phyloP scores from a whole-genome alignment of 1,284 basidiomycete species.

The Malassezia psittaci region DNA sequence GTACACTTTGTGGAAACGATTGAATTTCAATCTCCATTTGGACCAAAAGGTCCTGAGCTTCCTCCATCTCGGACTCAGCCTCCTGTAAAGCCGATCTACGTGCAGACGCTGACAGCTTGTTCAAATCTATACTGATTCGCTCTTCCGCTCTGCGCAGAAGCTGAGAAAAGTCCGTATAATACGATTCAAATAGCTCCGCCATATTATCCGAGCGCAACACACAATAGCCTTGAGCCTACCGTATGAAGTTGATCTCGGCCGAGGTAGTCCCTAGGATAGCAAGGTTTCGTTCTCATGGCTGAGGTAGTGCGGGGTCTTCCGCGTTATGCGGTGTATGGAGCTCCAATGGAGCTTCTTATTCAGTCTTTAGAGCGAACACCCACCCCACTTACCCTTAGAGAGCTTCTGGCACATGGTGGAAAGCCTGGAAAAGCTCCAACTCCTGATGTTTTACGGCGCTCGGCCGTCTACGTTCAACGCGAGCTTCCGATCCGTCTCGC shows the following conservation, averaged over 20 bases:
- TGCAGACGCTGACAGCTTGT: slow-evolving; percentile 54
- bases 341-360: slow-evolving; percentile 32
- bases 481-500: slow-evolving; percentile 46
- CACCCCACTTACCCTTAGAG: slow-evolving; percentile 32
- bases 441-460: slow-evolving; percentile 32
- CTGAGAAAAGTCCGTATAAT: slow-evolving; percentile 40
- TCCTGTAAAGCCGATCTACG: slow-evolving; percentile 70
- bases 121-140: slow-evolving; percentile 22
- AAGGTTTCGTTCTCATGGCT: neutral
- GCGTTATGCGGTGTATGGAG: slow-evolving; percentile 30
- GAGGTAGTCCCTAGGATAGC: slow-evolving; percentile 4
- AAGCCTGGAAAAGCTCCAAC: slow-evolving; percentile 28
- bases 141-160: slow-evolving; percentile 29
- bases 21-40: slow-evolving; percentile 99
- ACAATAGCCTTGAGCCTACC: neutral
- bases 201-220: slow-evolving; percentile 19
- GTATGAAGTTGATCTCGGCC: slow-evolving; percentile 1
- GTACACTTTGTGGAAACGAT: slow-evolving; percentile 64
- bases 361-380: slow-evolving; percentile 31
- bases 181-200: slow-evolving; percentile 46
- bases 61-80: slow-evolving; percentile 89
- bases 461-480: slow-evolving; percentile 36
- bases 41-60: slow-evolving; percentile 85
- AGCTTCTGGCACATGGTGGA: slow-evolving; percentile 36
- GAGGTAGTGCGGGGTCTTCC: slow-evolving; percentile 6